Evolutionary conservation across 176 grass and related monocot species (phyloP).

Genomic region (Rhynchospora tenuis): DNA sequence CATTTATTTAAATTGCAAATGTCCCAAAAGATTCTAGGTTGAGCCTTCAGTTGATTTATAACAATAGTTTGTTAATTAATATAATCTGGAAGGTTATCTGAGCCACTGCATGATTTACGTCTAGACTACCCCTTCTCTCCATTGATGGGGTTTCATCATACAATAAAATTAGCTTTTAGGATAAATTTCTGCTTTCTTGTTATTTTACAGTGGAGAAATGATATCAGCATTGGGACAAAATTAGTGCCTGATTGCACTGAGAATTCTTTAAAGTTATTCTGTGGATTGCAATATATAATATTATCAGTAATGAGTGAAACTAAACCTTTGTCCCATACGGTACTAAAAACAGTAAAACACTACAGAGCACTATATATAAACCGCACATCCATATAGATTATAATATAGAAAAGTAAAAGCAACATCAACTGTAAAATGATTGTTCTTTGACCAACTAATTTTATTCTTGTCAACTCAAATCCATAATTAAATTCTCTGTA

Average conservation of each 20-base stretch:
- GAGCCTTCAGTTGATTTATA: too few relatives aligned
- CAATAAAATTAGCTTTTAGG: not conserved
- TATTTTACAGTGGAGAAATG: not conserved
- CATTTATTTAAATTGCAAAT: too few relatives aligned
- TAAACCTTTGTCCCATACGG: not conserved
- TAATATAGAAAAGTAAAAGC: not conserved
- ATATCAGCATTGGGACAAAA: not conserved
- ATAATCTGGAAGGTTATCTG: too few relatives aligned
- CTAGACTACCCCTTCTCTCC: too few relatives aligned
- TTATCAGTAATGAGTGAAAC: not conserved
- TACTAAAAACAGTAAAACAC: too few relatives aligned
- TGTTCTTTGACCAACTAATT: constrained; percentile 7
- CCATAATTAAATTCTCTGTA: too few relatives aligned
- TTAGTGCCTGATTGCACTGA: not conserved
- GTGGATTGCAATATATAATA: not conserved
- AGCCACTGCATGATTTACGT: too few relatives aligned
- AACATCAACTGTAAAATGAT: not conserved
- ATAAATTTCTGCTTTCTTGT: not conserved
- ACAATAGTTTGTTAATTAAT: too few relatives aligned
- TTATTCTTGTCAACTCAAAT: too few relatives aligned
- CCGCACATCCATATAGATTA: not conserved
- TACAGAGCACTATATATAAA: not conserved
- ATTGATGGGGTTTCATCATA: too few relatives aligned
- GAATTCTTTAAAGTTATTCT: not conserved
- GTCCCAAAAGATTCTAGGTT: too few relatives aligned